These are phyloP conservation scores for Penicilliopsis zonata DNA, from an alignment of 495 filamentous ascomycete genomes.

Conservation along the genomic window DNA sequence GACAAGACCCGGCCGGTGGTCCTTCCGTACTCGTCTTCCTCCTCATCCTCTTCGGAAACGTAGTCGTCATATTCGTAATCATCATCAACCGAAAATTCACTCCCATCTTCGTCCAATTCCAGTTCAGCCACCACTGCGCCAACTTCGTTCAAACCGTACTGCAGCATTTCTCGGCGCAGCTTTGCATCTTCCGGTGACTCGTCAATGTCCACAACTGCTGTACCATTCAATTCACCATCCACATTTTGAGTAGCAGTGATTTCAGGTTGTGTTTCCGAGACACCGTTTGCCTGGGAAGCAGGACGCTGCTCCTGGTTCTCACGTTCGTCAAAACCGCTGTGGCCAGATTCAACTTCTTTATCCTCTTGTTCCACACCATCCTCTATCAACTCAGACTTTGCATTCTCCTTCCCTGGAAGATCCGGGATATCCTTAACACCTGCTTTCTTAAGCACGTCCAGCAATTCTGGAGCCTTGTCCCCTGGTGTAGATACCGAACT, in stretches of 20 bases:
- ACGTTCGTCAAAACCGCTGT: not conserved
- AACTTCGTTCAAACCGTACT: conserved; percentile 75
- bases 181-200: conserved; percentile 70
- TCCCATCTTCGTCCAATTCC: conserved; percentile 61
- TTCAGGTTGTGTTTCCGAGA: conserved; percentile 3
- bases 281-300: no score
- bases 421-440: conserved; percentile 45
- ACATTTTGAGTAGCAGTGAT: conserved; percentile 12
- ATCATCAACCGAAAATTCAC: conserved; percentile 45
- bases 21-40: conserved; percentile 59
- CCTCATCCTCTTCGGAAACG: conserved; percentile 43
- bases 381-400: not conserved
- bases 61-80: conserved; percentile 27
- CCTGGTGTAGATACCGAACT: conserved; percentile 47
- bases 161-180: conserved; percentile 84
- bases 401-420: conserved; percentile 1
- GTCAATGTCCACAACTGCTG: conserved; percentile 30
- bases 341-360: not conserved
- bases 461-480: conserved; percentile 45
- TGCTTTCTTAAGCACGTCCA: conserved; percentile 58
- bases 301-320: conserved; percentile 1
- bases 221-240: conserved; percentile 13
- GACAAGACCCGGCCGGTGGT: conserved; percentile 48
- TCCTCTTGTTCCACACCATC: not conserved
- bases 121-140: conserved; percentile 89